Conservation (phyloP, 2,329 filamentous ascomycete genomes). For the Fusarium gaditjirri region DNA sequence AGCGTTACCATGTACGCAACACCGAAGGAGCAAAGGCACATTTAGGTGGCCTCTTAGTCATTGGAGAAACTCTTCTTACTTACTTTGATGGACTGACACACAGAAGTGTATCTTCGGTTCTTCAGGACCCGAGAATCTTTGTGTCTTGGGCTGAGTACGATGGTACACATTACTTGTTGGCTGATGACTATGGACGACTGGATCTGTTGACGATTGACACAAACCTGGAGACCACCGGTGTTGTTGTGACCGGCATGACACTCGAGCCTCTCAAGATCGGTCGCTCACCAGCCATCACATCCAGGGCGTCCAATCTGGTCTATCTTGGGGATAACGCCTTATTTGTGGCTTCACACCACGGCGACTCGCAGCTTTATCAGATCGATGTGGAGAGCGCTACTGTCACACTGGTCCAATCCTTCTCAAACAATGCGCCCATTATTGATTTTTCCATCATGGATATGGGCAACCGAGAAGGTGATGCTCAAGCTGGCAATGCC, state of each 20-base stretch:
- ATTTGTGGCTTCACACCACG: constrained; percentile 92
- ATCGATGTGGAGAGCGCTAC: constrained; percentile 57
- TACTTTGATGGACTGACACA: constrained; percentile 86
- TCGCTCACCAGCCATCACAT: constrained; percentile 59
- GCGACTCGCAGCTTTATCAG: constrained; percentile 85
- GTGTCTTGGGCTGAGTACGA: constrained; percentile 92
- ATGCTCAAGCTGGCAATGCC: constrained; percentile 79
- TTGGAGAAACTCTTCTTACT: constrained; percentile 82
- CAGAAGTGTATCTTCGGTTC: constrained; percentile 69
- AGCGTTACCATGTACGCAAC: constrained; percentile 70
- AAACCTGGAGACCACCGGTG: constrained; percentile 69
- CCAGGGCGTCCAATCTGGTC: constrained; percentile 80
- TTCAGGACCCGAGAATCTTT: constrained; percentile 84
- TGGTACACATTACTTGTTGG: constrained; percentile 83
- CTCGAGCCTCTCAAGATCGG: constrained; percentile 60
- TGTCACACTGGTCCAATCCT: constrained; percentile 75
- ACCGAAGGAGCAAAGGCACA: constrained; percentile 64
- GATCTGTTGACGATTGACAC: constrained; percentile 85
- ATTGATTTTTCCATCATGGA: constrained; percentile 97
- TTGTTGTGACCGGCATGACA: constrained; percentile 77
- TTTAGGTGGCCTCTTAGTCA: constrained; percentile 75
- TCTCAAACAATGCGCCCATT: constrained; percentile 85
- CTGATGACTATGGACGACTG: constrained; percentile 88
- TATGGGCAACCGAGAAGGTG: constrained; percentile 84
- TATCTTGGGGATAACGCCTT: constrained; percentile 79